Evolutionary conservation across 768 basidiomycete genomes (phyloP), one percentile per base, ranked within the genome.

Genomic region (Termitomyces sp.): DNA sequence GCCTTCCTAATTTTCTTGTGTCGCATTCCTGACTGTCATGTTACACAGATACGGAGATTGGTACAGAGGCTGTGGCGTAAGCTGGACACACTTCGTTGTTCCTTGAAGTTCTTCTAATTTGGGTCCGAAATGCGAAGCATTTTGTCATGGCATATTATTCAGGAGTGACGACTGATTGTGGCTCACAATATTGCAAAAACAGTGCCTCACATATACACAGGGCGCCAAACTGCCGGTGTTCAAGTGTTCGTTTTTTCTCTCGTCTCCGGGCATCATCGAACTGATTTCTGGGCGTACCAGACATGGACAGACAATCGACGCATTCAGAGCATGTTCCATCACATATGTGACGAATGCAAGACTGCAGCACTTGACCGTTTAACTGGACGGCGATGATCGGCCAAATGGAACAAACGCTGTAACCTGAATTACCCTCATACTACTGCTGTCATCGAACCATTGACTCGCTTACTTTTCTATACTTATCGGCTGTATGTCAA

Each of bases 261-360:
- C 37, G 50, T 44, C 16, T 26, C 14, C 32, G 36, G 3, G 37
- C 20, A 20, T 20, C 44, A 43, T 36, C 39, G 20, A 24, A 31
- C 48, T 51, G 3, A 62, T 53, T 37, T 27, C 14, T 42, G 24
- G 22, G n/a, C 22, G 48, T 14, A 48, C 26, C 59, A 81, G 79
- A 66, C 61, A 34, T 67, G 70, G 36, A 59, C 69, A 49, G 85
- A 87, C 63, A 66, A 82, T 39, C 77, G 81, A 54, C 76, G 78
- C 41, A 83, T 89, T 39, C 71, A 78, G 57, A 90, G 83, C 67
- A 74, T 88, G 68, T 85, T 89, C 63, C 86, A 86, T 63, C 78
- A 79, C 57, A 74, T 79, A 56, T 88, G 87, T 71, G 86, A 86
- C 5, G 61, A 48, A 1, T 88, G 87, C 72, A 76, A 73, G 60